These are phyloP conservation scores for Coriaria nepalensis DNA, from an alignment of 306 rosid species.

Conservation along the genomic window DNA sequence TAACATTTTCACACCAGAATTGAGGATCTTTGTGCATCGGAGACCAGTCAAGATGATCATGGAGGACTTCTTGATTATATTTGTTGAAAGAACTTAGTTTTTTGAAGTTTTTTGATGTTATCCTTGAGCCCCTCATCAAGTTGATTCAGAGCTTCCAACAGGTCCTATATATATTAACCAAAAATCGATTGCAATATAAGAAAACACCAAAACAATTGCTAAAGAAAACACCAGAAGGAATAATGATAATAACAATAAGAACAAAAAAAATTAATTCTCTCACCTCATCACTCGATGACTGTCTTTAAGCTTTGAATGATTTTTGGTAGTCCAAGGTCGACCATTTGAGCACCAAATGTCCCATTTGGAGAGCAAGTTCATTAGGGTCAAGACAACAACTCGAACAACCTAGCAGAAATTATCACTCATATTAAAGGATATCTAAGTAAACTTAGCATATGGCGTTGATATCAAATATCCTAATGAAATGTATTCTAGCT, in stretches of 20 bases:
- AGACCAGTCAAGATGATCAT: slow-evolving; percentile 95
- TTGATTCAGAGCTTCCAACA: slow-evolving; percentile 75
- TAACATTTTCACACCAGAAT: slow-evolving; percentile 89
- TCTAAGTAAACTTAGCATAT: slow-evolving; percentile 7
- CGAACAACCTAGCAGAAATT: slow-evolving; percentile 75
- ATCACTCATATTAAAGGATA: slow-evolving; percentile 16
- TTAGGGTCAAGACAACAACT: slow-evolving; percentile 80
- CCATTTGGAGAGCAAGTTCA: slow-evolving; percentile 79
- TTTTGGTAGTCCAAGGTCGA: slow-evolving; percentile 84
- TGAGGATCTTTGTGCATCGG: slow-evolving; percentile 91
- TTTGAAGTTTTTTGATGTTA: slow-evolving; percentile 69
- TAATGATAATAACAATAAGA: neutral
- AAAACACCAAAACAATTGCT: neutral
- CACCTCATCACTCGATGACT: slow-evolving; percentile 99
- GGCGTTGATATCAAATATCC: too few relatives aligned
- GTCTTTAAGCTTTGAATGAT: slow-evolving; percentile 89
- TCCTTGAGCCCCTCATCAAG: slow-evolving; percentile 85
- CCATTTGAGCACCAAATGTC: slow-evolving; percentile 92
- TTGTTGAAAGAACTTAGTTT: slow-evolving; percentile 76
- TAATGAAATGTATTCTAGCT: too few relatives aligned
- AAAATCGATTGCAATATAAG: slow-evolving; percentile 4
- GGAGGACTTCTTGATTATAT: slow-evolving; percentile 94
- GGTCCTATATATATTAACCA: slow-evolving; percentile 42
- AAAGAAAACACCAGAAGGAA: too few relatives aligned
- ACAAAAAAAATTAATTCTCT: slow-evolving; percentile 15